Percentiles rank a stretch among this genome's conserved stretches.
Conservation (phyloP, 495 filamentous ascomycete species). For the Monascus purpureus region DNA sequence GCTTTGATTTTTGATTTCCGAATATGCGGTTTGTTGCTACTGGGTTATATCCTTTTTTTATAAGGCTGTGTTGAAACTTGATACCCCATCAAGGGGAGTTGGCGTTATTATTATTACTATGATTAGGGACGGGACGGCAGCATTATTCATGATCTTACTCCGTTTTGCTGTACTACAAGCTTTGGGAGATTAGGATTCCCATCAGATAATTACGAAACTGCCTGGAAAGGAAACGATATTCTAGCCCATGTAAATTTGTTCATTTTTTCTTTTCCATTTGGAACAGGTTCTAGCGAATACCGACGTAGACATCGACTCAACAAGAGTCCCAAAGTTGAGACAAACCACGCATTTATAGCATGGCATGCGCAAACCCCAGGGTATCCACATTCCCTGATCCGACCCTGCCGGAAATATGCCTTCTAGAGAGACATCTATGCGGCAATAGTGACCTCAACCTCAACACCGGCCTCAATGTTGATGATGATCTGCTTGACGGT, state of each 20-base stretch:
- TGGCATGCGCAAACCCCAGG: slow-evolving; percentile 3
- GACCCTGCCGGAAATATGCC: slow-evolving; percentile 7
- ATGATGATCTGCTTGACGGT: slow-evolving; percentile 99
- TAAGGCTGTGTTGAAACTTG: too few relatives aligned
- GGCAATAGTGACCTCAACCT: slow-evolving; percentile 99
- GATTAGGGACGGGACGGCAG: too few relatives aligned
- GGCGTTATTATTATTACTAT: too few relatives aligned
- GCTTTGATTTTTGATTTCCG: slow-evolving; percentile 49
- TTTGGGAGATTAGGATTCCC: too few relatives aligned
- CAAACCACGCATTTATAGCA: slow-evolving; percentile 6
- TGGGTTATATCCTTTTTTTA: too few relatives aligned
- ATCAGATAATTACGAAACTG: too few relatives aligned
- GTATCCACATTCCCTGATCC: slow-evolving; percentile 12
- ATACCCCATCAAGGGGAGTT: not conserved
- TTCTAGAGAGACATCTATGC: slow-evolving; percentile 47
- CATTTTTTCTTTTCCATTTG: slow-evolving; percentile 16
- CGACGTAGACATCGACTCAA: too few relatives aligned
- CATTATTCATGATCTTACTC: too few relatives aligned
- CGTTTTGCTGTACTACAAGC: too few relatives aligned
- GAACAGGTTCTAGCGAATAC: slow-evolving; percentile 20
- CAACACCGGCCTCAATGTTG: slow-evolving; percentile 99
- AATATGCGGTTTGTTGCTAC: not conserved
- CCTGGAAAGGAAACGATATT: too few relatives aligned
- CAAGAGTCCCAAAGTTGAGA: slow-evolving; percentile 7
- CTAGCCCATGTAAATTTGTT: too few relatives aligned